Evolutionary conservation across 768 basidiomycete species (phyloP).

Genomic region (Xerocomellus chrysenteron): DNA sequence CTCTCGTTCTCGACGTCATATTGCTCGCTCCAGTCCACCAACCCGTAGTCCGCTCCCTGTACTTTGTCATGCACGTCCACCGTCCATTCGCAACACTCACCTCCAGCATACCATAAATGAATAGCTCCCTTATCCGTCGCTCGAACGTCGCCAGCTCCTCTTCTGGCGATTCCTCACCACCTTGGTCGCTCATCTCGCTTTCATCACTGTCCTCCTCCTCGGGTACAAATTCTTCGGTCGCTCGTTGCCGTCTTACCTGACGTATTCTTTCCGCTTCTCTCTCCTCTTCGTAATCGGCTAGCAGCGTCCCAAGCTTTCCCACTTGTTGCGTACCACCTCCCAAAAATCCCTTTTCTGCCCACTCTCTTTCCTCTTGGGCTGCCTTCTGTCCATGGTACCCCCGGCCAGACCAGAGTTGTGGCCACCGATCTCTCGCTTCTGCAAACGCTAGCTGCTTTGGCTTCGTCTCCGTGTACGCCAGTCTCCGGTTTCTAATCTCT

Average conservation of each 20-base stretch:
- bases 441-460: conserved; percentile 57
- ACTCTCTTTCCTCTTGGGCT: conserved; percentile 64
- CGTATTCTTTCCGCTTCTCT: conserved; percentile 65
- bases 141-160: conserved; percentile 55
- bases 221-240: conserved; percentile 49
- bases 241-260: conserved; percentile 40
- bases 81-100: conserved; percentile 38
- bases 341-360: conserved; percentile 65
- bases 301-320: conserved; percentile 64
- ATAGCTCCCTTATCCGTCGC: conserved; percentile 60
- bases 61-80: neutral
- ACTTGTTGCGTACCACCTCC: conserved; percentile 55
- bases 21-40: conserved; percentile 72
- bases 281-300: conserved; percentile 77
- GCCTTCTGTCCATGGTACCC: conserved; percentile 50
- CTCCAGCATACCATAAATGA: conserved; percentile 76
- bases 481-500: conserved; percentile 68
- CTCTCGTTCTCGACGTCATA: conserved; percentile 60
- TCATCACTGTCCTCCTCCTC: conserved; percentile 65
- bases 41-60: conserved; percentile 68
- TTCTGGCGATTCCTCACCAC: conserved; percentile 43
- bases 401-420: conserved; percentile 62
- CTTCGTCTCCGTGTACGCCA: conserved; percentile 55
- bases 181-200: conserved; percentile 35
- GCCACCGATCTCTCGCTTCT: conserved; percentile 59